Evolutionary conservation across 2,329 filamentous ascomycete species (phyloP).

Genomic region (Kalaharituber pfeilii): DNA sequence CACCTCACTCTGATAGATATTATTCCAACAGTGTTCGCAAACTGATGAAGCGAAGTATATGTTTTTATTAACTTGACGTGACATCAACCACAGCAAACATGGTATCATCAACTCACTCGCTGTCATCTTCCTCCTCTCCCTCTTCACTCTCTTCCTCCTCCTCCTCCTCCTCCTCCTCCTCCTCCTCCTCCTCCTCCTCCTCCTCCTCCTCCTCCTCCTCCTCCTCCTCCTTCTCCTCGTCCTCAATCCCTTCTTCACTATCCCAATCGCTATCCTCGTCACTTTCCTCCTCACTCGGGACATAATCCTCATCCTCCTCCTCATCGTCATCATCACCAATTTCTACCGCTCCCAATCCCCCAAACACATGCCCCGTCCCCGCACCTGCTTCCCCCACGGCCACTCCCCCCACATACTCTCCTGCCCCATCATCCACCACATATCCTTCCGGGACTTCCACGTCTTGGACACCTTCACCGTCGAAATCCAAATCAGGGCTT

Average conservation of each 20-base stretch:
- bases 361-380: too few relatives aligned
- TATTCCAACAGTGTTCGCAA: too few relatives aligned
- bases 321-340: conserved; percentile 2
- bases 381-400: conserved; percentile 10
- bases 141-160: not conserved
- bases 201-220: conserved; percentile 6
- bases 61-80: too few relatives aligned
- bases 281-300: not conserved
- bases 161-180: not conserved
- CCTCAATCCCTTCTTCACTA: not conserved
- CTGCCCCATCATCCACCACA: conserved; percentile 28
- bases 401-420: conserved; percentile 28
- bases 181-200: conserved; percentile 3
- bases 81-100: too few relatives aligned
- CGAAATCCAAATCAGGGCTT: conserved; percentile 3
- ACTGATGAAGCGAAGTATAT: too few relatives aligned
- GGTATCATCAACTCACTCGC: not conserved
- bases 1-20: too few relatives aligned
- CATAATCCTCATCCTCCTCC: not conserved
- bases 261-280: not conserved
- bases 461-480: conserved; percentile 39
- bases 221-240: conserved; percentile 2
- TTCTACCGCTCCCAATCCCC: conserved; percentile 10
- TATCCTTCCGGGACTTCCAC: conserved; percentile 36
- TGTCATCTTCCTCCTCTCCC: conserved; percentile 5